These are phyloP conservation scores for Pseudopyricularia cyperi DNA, from an alignment of 2,329 filamentous ascomycete genomes.

Conservation along the genomic window DNA sequence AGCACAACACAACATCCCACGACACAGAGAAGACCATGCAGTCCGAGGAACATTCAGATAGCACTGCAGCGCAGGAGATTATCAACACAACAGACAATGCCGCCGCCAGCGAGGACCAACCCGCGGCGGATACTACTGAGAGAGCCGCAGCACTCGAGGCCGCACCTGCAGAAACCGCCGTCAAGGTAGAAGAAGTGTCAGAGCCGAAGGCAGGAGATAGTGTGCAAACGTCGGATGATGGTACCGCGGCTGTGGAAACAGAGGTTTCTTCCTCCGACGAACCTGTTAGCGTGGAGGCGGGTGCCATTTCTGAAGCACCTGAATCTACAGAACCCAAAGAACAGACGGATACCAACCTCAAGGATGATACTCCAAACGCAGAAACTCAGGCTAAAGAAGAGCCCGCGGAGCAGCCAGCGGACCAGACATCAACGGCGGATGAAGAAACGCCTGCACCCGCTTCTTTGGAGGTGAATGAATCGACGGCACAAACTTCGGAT, in stretches of 20 bases:
- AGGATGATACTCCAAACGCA: slow-evolving; percentile 1
- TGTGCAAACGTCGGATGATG: not conserved
- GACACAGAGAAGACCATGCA: not conserved
- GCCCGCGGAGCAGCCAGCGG: not conserved
- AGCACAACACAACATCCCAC: not conserved
- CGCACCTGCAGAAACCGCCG: slow-evolving; percentile 7
- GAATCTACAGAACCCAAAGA: slow-evolving; percentile 2
- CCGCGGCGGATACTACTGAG: not conserved
- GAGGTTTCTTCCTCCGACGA: slow-evolving; percentile 2
- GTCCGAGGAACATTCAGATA: not conserved
- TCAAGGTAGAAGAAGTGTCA: slow-evolving; percentile 3
- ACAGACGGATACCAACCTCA: slow-evolving; percentile 1
- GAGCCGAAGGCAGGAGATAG: not conserved
- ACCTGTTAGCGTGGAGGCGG: slow-evolving; percentile 3
- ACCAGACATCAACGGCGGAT: not conserved
- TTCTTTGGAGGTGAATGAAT: not conserved
- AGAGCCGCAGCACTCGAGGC: not conserved
- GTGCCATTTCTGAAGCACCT: slow-evolving; percentile 6
- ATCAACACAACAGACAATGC: not conserved
- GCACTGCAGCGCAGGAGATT: not conserved
- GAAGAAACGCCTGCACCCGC: not conserved
- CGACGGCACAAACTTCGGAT: not conserved
- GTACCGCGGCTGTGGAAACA: not conserved
- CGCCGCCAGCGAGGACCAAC: not conserved
- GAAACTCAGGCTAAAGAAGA: not conserved